These are phyloP conservation scores for Jamesozyma lodderae DNA, from an alignment of 805 yeast species.

Conservation along the genomic window DNA sequence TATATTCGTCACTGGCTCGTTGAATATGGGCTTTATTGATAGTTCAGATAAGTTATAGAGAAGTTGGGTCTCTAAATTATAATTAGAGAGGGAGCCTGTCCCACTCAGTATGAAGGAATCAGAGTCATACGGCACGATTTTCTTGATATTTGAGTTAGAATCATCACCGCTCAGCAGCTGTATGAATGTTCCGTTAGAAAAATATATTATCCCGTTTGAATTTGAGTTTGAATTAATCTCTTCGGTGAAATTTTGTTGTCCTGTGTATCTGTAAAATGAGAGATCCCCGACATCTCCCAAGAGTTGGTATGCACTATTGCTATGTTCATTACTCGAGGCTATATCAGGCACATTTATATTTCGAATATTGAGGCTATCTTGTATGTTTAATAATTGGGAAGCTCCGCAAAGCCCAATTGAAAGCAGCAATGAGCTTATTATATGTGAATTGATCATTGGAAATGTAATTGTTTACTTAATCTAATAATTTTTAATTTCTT, in stretches of 20 bases:
- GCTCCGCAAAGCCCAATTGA: neutral
- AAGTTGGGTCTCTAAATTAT: conserved; percentile 26
- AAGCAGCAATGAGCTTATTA: neutral
- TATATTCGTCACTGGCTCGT: conserved; percentile 27
- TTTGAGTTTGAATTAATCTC: conserved; percentile 5
- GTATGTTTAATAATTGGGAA: conserved; percentile 13
- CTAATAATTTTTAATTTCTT: too few species aligned
- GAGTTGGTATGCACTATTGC: conserved; percentile 12
- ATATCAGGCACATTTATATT: neutral
- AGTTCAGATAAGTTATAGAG: conserved; percentile 28
- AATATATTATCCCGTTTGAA: conserved; percentile 17
- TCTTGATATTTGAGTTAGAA: conserved; percentile 12
- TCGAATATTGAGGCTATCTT: conserved; percentile 9
- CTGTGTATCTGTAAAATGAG: conserved; percentile 21
- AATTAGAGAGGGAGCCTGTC: conserved; percentile 22
- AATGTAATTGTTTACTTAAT: too few species aligned
- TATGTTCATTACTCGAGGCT: conserved; percentile 1
- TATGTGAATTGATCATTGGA: neutral
- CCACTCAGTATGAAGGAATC: conserved; percentile 32
- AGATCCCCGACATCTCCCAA: conserved; percentile 19
- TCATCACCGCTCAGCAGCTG: conserved; percentile 11
- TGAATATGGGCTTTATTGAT: conserved; percentile 21
- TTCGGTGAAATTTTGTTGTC: conserved; percentile 28
- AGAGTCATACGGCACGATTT: conserved; percentile 24
- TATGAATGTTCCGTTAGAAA: conserved; percentile 21